Base-by-base conservation (phyloP, 2,329 filamentous ascomycete species). In the Monosporascus cannonballus region DNA sequence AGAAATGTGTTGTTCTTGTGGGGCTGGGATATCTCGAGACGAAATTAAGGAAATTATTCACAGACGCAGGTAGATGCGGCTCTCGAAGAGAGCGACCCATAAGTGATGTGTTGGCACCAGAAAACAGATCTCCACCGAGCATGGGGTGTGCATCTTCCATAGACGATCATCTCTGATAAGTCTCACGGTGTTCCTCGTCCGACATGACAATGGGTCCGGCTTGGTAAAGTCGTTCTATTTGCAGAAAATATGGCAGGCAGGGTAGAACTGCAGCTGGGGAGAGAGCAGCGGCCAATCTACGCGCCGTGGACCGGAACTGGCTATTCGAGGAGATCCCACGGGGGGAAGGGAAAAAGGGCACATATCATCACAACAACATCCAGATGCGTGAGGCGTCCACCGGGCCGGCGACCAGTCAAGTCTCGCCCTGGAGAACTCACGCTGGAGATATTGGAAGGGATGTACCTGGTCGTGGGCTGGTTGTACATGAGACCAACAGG, bases 71-170 rank as follows among this genome's bases (percentile, higher is more conserved):
- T 78, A 76, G 74, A 82, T 85, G 81, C 81, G 82, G 82, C 82
- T 84, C 80, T 84, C 77, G 63, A 67, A 79, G 72, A 79, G 79
- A 82, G 80, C 80, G 81, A 83, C 81, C 81, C 58, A 80, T 82
- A 83, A 75, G 77, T 89, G 89, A 91, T 95, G 90, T 87, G 90
- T 80, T 95, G 90, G 90, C 90, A 86, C 85, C 42, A 46, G 42
- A 46, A 24, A 46, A 24, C 22, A 25, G 42, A 78, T 77, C 79
- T 82, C 81, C 81, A 84, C 81, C 71, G 71, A 73, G 78, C 72
- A 75, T 73, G 71, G 69, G 71, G 68, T 69, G 73, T 73, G 74
- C 73, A 76, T 72, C 70, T 65, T 66, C 66, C 66, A 70, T 60
- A 68, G 67, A 70, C 68, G 71, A 73, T 73, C 74, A 76, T 76